phyloP scores from a whole-genome alignment of 371 early-diverging fungal genomes.

The Syncephalastrum monosporum region DNA sequence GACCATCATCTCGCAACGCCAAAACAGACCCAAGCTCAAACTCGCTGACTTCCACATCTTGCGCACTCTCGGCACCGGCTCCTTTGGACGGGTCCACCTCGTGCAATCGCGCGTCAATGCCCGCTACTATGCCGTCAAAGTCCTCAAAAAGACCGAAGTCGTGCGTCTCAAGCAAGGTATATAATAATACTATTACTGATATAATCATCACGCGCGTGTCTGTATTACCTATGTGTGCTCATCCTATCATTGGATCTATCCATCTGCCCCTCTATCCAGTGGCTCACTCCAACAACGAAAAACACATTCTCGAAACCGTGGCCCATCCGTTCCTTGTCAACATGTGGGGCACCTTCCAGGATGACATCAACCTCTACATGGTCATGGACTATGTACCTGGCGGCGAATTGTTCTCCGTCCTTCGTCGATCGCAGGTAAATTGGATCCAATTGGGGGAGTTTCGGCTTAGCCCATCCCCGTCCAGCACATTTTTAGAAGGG shows the following conservation, averaged over 20 bases:
- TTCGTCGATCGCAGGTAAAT: conserved; percentile 65
- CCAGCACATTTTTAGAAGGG: conserved; percentile 52
- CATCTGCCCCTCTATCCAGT: conserved; percentile 54
- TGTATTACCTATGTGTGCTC: background rate
- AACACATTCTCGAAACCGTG: conserved; percentile 84
- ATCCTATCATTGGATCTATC: conserved; percentile 34
- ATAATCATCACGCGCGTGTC: background rate
- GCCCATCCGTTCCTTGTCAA: conserved; percentile 94
- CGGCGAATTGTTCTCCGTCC: conserved; percentile 89
- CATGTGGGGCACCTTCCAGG: conserved; percentile 88
- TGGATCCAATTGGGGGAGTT: too few species aligned
- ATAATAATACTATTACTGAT: conserved; percentile 23
- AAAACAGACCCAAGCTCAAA: conserved; percentile 53
- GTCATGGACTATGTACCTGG: conserved; percentile 98
- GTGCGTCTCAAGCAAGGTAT: conserved; percentile 85
- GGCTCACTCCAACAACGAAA: conserved; percentile 97
- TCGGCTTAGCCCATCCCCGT: too few species aligned
- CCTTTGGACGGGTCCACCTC: conserved; percentile 98
- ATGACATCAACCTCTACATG: conserved; percentile 83
- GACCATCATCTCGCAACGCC: conserved; percentile 28
- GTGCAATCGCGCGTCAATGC: conserved; percentile 71
- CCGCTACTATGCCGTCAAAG: conserved; percentile 96
- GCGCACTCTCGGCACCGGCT: conserved; percentile 94
- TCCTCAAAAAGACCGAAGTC: conserved; percentile 92
- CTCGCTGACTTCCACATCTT: conserved; percentile 69